Evolutionary conservation across 371 early-diverging fungal genomes (phyloP).

Genomic region (Zychaea mexicana): DNA sequence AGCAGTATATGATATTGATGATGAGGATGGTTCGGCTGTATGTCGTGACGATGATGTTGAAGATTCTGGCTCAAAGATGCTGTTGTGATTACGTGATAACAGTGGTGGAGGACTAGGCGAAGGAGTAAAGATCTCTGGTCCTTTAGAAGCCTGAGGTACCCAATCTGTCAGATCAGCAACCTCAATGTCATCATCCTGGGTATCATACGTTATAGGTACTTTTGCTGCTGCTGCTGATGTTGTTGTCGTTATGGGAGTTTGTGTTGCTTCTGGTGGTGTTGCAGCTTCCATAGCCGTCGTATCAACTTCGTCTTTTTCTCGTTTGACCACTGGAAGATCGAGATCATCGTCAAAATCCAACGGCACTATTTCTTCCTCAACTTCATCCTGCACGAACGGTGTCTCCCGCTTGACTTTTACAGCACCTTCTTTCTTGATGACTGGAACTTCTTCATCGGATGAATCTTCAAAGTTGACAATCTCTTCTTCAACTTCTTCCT

Average conservation of each 20-base stretch:
- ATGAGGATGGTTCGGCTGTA: neutral
- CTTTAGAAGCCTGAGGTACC: neutral
- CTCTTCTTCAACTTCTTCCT: neutral
- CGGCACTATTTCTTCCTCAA: neutral
- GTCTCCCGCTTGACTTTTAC: neutral
- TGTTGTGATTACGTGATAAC: too few species aligned
- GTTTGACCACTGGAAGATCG: neutral
- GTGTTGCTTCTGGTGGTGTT: neutral
- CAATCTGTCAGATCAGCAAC: neutral
- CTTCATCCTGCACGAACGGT: neutral
- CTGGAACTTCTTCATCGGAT: neutral
- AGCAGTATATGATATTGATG: neutral
- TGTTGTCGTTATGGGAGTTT: neutral
- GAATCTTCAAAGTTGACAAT: neutral
- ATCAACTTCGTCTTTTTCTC: neutral
- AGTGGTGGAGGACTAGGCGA: neutral
- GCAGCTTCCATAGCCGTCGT: neutral
- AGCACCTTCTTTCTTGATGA: neutral
- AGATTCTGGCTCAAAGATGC: too few species aligned
- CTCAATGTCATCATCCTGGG: neutral
- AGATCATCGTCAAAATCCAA: neutral
- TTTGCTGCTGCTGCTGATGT: neutral
- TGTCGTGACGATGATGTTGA: neutral
- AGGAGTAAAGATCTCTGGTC: neutral
- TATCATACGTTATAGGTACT: neutral